A percentile compares a stretch with the other conserved stretches of the same genome.
Evolutionary conservation across 2,329 filamentous ascomycete species (phyloP).

Genomic region (Phyllachora maydis): DNA sequence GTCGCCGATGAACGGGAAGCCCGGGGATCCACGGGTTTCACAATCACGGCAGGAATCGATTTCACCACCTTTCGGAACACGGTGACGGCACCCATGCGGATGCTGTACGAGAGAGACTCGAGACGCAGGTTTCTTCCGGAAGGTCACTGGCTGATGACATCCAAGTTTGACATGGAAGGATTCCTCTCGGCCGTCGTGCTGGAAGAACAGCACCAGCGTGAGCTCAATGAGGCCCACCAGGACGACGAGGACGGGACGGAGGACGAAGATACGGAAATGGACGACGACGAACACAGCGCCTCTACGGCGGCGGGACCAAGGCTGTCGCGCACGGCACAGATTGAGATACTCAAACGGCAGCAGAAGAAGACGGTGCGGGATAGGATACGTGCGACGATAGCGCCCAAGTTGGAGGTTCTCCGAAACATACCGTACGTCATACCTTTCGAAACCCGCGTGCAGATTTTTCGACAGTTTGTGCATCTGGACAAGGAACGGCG

Average conservation of each 20-base stretch:
- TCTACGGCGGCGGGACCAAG: no score
- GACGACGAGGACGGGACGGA: constrained; percentile 22
- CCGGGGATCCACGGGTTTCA: no score
- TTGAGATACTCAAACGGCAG: constrained; percentile 41
- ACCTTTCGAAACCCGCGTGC: constrained; percentile 75
- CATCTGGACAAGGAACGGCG: constrained; percentile 56
- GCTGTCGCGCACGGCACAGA: constrained; percentile 16
- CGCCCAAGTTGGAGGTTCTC: constrained; percentile 72
- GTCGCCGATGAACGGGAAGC: background rate
- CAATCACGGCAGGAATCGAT: constrained; percentile 44
- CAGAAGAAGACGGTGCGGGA: constrained; percentile 47
- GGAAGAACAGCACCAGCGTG: constrained; percentile 64
- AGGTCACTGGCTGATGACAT: constrained; percentile 89
- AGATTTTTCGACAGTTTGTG: constrained; percentile 91
- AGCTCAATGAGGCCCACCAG: constrained; percentile 41
- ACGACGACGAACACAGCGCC: constrained; percentile 10
- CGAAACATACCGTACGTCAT: constrained; percentile 96
- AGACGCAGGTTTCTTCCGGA: constrained; percentile 62
- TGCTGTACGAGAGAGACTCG: constrained; percentile 87
- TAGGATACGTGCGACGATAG: constrained; percentile 57
- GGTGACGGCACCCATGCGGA: constrained; percentile 60
- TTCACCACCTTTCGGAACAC: constrained; percentile 62
- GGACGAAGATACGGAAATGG: constrained; percentile 13
- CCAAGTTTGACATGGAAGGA: constrained; percentile 66
- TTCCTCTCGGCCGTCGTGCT: constrained; percentile 74